Evolutionary conservation across 1,284 basidiomycete genomes (phyloP).

Genomic region (Puccinia triticina): DNA sequence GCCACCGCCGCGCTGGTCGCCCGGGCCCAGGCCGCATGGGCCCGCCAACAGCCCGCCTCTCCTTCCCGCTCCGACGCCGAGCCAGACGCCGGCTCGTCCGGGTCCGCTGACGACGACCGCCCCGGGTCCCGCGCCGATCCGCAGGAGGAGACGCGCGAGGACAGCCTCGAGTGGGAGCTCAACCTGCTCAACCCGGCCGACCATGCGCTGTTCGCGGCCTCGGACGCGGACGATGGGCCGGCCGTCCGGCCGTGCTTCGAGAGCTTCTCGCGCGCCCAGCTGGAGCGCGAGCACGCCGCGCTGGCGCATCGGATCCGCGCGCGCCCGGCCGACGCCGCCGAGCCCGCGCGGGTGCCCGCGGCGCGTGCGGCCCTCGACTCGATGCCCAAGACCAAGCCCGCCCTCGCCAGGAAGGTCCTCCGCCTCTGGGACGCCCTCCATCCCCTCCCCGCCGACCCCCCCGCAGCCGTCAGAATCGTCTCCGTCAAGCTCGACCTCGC

Average conservation of each 20-base stretch:
- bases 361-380: neutral
- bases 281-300: neutral
- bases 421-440: constrained; percentile 26
- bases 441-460: neutral
- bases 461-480: constrained; percentile 14
- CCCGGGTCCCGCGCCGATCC: too few species aligned
- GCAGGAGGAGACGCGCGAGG: neutral
- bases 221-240: neutral
- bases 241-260: constrained; percentile 6
- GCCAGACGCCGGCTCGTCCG: too few species aligned
- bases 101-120: too few species aligned
- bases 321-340: neutral
- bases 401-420: constrained; percentile 17
- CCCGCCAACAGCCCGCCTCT: neutral
- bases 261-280: constrained; percentile 3
- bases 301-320: neutral
- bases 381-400: constrained; percentile 39
- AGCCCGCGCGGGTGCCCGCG: neutral
- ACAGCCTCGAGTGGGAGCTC: neutral
- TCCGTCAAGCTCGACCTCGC: constrained; percentile 10
- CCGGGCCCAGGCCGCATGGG: constrained; percentile 26
- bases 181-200: constrained; percentile 13
- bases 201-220: neutral
- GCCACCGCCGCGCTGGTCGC: neutral
- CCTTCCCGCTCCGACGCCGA: neutral